phyloP scores from a whole-genome alignment of 805 yeast genomes.

The Lipomyces starkeyi region DNA sequence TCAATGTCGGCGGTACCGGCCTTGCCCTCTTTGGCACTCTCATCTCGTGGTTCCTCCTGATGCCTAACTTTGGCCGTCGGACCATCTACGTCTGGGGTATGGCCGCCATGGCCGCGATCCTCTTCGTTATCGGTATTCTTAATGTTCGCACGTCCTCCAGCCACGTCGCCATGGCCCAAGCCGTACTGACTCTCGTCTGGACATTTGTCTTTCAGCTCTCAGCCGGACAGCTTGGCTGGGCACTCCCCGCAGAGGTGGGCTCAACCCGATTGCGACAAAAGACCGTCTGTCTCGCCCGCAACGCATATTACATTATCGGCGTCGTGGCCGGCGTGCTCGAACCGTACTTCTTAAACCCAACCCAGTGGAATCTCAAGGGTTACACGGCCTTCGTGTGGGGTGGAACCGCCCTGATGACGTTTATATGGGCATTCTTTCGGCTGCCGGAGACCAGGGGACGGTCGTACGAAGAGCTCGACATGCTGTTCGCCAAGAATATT shows the following conservation, averaged over 20 bases:
- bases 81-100: conserved; percentile 35
- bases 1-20: conserved; percentile 50
- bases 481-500: conserved; percentile 52
- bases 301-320: conserved; percentile 40
- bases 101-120: conserved; percentile 12
- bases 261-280: conserved; percentile 52
- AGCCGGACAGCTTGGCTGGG: conserved; percentile 54
- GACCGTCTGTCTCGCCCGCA: conserved; percentile 52
- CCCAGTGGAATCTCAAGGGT: conserved; percentile 54
- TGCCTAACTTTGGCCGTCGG: conserved; percentile 37
- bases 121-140: conserved; percentile 33
- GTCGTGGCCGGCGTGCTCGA: conserved; percentile 38
- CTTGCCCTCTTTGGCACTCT: conserved; percentile 49
- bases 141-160: conserved; percentile 21
- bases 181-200: conserved; percentile 49
- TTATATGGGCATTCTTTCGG: conserved; percentile 56
- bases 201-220: conserved; percentile 55
- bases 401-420: conserved; percentile 45
- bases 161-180: conserved; percentile 16
- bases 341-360: conserved; percentile 60
- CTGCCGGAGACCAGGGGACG: conserved; percentile 66
- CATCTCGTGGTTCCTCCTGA: conserved; percentile 41
- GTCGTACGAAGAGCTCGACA: conserved; percentile 66
- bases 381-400: conserved; percentile 58
- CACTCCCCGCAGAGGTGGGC: conserved; percentile 53